Evolutionary conservation across 2,329 filamentous ascomycete species (phyloP).

Genomic region (Simplicillium aogashimaense): DNA sequence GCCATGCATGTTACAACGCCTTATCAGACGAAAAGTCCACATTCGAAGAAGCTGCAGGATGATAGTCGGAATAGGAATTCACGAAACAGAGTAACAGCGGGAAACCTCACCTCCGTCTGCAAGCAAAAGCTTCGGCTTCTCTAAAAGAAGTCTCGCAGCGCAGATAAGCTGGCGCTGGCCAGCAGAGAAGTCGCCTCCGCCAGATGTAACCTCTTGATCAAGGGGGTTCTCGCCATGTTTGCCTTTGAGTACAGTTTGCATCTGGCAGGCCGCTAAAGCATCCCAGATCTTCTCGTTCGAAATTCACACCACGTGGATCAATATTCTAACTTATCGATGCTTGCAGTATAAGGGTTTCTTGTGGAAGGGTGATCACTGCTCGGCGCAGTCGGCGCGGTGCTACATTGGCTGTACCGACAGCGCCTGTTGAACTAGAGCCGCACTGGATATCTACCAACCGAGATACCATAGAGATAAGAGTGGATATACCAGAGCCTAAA

Average conservation of each 20-base stretch:
- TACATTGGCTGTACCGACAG: not conserved
- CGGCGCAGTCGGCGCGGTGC: constrained; percentile 1
- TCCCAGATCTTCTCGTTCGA: constrained; percentile 2
- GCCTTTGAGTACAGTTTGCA: not conserved
- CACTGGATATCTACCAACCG: constrained; percentile 3
- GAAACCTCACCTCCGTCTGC: constrained; percentile 1
- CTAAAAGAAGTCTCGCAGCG: constrained; percentile 1
- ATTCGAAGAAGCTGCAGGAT: constrained; percentile 2
- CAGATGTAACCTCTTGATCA: not conserved
- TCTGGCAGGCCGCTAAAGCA: constrained; percentile 1
- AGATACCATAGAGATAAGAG: constrained; percentile 1
- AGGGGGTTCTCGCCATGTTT: constrained; percentile 1
- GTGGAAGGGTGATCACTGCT: constrained; percentile 1
- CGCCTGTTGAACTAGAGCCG: not conserved
- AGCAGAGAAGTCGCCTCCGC: constrained; percentile 4
- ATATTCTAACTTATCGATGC: constrained; percentile 3
- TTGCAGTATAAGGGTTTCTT: constrained; percentile 4
- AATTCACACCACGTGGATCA: not conserved
- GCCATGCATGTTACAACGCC: constrained; percentile 5
- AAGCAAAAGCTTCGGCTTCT: constrained; percentile 1
- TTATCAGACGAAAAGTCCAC: constrained; percentile 3
- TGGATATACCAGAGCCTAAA: constrained; percentile 5
- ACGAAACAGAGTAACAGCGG: not conserved
- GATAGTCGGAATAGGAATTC: not conserved
- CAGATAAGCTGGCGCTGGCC: constrained; percentile 5